These are phyloP conservation scores for Triglochin maritima DNA, from an alignment of 106 monocot species.

Conservation along the genomic window DNA sequence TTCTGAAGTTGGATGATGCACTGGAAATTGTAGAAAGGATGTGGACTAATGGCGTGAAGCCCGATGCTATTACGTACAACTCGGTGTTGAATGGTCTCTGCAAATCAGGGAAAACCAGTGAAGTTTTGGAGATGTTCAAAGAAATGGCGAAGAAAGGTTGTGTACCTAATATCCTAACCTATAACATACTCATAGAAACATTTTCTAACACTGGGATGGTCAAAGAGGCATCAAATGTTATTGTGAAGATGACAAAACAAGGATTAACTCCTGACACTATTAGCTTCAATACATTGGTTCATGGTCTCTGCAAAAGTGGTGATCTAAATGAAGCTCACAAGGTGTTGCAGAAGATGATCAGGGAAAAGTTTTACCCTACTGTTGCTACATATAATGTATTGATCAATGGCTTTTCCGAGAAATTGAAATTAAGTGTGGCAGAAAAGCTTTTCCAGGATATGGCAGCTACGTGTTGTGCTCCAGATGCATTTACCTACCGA, in stretches of 20 bases:
- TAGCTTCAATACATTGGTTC: constrained; percentile 74
- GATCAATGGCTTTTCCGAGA: constrained; percentile 51
- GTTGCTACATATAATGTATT: constrained; percentile 63
- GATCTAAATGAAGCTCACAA: constrained; percentile 58
- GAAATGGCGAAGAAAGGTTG: constrained; percentile 76
- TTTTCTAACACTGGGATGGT: constrained; percentile 49
- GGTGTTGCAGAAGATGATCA: constrained; percentile 46
- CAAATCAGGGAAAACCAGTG: constrained; percentile 57
- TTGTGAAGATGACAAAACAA: constrained; percentile 51
- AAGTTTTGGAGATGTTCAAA: constrained; percentile 55
- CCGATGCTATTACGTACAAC: constrained; percentile 80
- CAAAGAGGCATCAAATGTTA: constrained; percentile 46
- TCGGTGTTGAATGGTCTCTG: constrained; percentile 75
- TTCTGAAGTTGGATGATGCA: constrained; percentile 52
- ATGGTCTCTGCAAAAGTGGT: constrained; percentile 61
- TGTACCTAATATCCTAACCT: constrained; percentile 66
- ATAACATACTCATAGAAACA: constrained; percentile 78
- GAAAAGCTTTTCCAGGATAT: constrained; percentile 71
- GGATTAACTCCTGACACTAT: constrained; percentile 59
- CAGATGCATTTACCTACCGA: constrained; percentile 67
- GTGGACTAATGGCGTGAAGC: constrained; percentile 63
- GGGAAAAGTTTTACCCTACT: constrained; percentile 30
- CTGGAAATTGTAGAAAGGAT: constrained; percentile 66
- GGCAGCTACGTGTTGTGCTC: constrained; percentile 28
- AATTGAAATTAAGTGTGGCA: constrained; percentile 41